Evolutionary conservation across 129 eudicot species (phyloP).

Genomic region (Ambrosia trifida): DNA sequence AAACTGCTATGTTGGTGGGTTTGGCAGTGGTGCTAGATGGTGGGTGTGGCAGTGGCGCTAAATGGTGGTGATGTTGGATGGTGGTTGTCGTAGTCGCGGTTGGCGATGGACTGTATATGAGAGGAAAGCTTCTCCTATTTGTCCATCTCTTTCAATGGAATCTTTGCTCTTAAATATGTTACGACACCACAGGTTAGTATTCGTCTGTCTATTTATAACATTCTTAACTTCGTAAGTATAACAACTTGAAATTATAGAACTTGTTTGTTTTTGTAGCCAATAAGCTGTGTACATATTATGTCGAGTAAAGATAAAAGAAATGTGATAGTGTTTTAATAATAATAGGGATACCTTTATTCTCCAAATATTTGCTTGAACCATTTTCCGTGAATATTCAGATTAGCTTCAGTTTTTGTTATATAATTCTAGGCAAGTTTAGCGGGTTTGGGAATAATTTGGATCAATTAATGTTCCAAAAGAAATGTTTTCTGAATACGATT

Average conservation of each 20-base stretch:
- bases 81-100: no score
- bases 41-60: no score
- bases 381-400: not conserved
- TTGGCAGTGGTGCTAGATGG: no score
- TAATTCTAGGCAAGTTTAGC: slow-evolving; percentile 9
- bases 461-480: not conserved
- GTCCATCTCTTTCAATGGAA: not conserved
- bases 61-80: no score
- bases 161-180: slow-evolving; percentile 34
- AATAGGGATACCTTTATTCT: not conserved
- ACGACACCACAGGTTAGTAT: slow-evolving; percentile 49
- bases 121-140: no score
- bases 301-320: no score
- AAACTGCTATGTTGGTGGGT: no score
- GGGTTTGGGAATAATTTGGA: slow-evolving; percentile 16
- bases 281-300: no score
- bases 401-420: not conserved
- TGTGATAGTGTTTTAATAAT: no score
- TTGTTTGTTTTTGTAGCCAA: slow-evolving; percentile 8
- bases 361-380: slow-evolving; percentile 4
- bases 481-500: not conserved
- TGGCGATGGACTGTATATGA: no score
- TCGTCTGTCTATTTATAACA: slow-evolving; percentile 3
- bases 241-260: not conserved
- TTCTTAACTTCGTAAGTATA: not conserved